Evolutionary conservation across 106 monocot species (phyloP), one percentile per base, ranked within the genome.

Genomic region (Acanthochlamys bracteata): DNA sequence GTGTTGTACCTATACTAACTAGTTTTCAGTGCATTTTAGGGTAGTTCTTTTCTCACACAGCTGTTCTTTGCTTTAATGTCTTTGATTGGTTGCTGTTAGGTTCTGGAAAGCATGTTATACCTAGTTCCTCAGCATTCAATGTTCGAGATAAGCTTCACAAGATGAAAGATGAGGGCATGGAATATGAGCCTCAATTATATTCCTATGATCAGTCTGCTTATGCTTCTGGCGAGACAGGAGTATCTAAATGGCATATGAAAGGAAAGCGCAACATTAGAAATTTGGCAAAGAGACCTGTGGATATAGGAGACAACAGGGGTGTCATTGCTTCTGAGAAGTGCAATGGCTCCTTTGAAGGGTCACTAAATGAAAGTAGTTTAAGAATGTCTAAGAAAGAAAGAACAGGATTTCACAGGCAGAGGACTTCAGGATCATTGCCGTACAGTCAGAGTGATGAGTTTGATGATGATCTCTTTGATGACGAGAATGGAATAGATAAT

Each of bases 181-280:
- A 17, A 20, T 63, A 43, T 23, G 21, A 21, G 42, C 24, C 69
- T 0, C 59, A 57, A n/a, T 45, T 46, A 22, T 53, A 54, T 63
- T 10, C 56, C 24, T 43, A 59, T 60, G 73, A 72, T 24, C 69
- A 68, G 16, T 21, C 42, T 66, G 75, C 24, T 14, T 69, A 73
- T 64, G 73, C 24, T 55, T 72, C 73, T 49, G 58, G 71, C 54
- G 79, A 79, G 14, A 22, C 39, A 10, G 76, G 82, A 25, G 81
- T 89, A 54, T 89, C 85, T 41, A 85, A 78, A 66, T 93, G 93
- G 93, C 73, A 83, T 58, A 71, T 89, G 76, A 93, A 93, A 73
- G 86, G 93, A 15, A 93, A 89, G 60, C 83, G 93, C 56, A 93
- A 93, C 57, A 79, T 59, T 20, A 75, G 91, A 22, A 82, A 76